Evolutionary conservation across 2,329 filamentous ascomycete genomes (phyloP), one percentile per base, ranked within the genome.

Genomic region (Zasmidium cellare): DNA sequence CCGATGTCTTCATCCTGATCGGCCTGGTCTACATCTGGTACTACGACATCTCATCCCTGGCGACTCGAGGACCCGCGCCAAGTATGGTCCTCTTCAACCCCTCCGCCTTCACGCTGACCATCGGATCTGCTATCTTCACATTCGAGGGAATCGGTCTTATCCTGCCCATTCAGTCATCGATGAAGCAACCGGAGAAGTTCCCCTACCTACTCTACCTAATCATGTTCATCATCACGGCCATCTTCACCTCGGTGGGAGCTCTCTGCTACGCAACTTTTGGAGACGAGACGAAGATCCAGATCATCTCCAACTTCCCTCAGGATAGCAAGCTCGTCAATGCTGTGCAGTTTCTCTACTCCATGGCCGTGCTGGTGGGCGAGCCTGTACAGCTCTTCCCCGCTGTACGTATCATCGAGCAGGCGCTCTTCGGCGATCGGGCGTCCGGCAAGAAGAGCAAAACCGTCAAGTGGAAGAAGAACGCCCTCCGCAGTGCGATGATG

Each of bases 101-200:
- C 0, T 76, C 79, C 23, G 79, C 83, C 56, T 91, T 87, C 70
- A 87, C 88, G 0, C 77, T 91, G 54, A 91, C 87, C 23, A 82
- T 91, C 49, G 88, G 88, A 53, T 84, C 87, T 1, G 85, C 87
- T 38, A 90, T 91, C 68, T 91, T 91, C 75, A 90, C 88, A 0
- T 91, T 90, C 65, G 88, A 91, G 70, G 88, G 88, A 49, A 91
- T 91, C 48, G 88, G 88, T 1, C 82, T 91, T 22, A 90, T 91
- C 62, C 77, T 91, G 9, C 88, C 88, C 0, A 91, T 91, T 54
- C 87, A 91, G 70, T 88, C 87, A 9, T 88, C 85, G 56, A 91
- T 91, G 88, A 84, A 83, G 66, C 78, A 86, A 57, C 88, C 88
- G 0, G 78, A 89, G 61, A 80, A 85, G 18, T 91, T 91, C 66